Conservation (phyloP, 116 monocot genomes). For the Trichopus zeylanicus region DNA sequence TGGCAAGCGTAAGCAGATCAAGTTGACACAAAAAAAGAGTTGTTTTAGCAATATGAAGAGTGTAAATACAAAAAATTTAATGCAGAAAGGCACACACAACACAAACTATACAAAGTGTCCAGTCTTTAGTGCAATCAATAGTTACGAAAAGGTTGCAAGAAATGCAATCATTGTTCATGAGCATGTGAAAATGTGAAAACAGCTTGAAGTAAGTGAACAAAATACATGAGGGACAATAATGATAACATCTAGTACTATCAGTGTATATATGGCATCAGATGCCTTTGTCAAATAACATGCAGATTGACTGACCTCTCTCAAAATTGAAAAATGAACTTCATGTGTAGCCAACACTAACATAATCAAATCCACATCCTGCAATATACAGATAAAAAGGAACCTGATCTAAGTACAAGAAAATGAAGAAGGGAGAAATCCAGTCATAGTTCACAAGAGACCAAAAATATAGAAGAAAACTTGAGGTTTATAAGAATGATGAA, state of each 20-base stretch:
- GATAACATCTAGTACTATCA: not conserved
- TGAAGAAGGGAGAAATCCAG: too few species aligned
- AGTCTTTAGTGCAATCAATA: too few species aligned
- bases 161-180: not conserved
- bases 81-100: not conserved
- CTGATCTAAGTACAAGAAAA: not conserved
- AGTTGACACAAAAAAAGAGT: too few species aligned
- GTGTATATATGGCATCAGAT: not conserved
- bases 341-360: constrained; percentile 49
- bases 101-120: too few species aligned
- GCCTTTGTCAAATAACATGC: not conserved
- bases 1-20: too few species aligned
- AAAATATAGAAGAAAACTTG: too few species aligned
- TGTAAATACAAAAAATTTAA: not conserved
- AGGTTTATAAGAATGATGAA: too few species aligned
- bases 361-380: constrained; percentile 56
- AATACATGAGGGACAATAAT: not conserved
- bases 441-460: too few species aligned
- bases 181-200: not conserved
- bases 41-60: too few species aligned
- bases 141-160: not conserved
- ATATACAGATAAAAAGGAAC: not conserved
- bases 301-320: constrained; percentile 31
- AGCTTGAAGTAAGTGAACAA: not conserved
- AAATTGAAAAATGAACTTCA: constrained; percentile 41